Percentiles rank a stretch among this genome's conserved stretches.
Evolutionary conservation across 2,329 filamentous ascomycete genomes (phyloP).

Genomic region (Albophoma yamanashiensis): DNA sequence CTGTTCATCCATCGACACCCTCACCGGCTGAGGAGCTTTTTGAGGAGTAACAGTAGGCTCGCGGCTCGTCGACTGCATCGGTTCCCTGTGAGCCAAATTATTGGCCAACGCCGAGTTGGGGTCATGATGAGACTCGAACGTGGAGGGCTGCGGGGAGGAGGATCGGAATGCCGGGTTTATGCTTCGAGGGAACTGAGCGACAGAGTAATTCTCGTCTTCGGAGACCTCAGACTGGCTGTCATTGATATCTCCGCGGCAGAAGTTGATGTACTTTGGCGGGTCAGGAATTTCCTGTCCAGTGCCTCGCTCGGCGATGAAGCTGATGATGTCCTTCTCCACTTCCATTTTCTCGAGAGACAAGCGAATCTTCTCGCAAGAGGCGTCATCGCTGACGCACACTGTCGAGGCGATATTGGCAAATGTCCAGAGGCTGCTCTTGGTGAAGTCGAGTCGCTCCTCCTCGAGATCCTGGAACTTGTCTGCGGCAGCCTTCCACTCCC

Average conservation of each 20-base stretch:
- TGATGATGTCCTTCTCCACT: slow-evolving; percentile 85
- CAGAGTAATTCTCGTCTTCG: slow-evolving; percentile 82
- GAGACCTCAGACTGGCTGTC: slow-evolving; percentile 76
- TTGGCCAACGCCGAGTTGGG: slow-evolving; percentile 63
- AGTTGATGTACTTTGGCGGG: slow-evolving; percentile 97
- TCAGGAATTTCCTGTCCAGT: slow-evolving; percentile 98
- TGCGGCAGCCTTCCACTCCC: slow-evolving; percentile 95
- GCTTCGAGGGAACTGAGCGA: slow-evolving; percentile 88
- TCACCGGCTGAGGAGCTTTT: slow-evolving; percentile 16
- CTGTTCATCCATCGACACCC: slow-evolving; percentile 9
- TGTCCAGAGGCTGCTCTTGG: slow-evolving; percentile 94
- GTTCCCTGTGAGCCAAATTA: slow-evolving; percentile 52
- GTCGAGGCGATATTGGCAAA: slow-evolving; percentile 97
- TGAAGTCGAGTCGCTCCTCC: slow-evolving; percentile 92
- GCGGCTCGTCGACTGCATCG: slow-evolving; percentile 30
- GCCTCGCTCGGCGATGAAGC: slow-evolving; percentile 79
- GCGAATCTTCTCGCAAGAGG: slow-evolving; percentile 92
- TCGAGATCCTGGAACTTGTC: slow-evolving; percentile 99
- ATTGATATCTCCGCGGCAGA: slow-evolving; percentile 76
- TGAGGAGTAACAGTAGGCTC: slow-evolving; percentile 44
- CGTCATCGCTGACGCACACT: slow-evolving; percentile 94
- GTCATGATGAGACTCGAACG: slow-evolving; percentile 85
- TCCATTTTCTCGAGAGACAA: slow-evolving; percentile 90
- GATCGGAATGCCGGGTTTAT: slow-evolving; percentile 94
- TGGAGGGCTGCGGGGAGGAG: slow-evolving; percentile 93